phyloP scores from a whole-genome alignment of 2,329 filamentous ascomycete genomes.

The Coniochaeta pulveracea region DNA sequence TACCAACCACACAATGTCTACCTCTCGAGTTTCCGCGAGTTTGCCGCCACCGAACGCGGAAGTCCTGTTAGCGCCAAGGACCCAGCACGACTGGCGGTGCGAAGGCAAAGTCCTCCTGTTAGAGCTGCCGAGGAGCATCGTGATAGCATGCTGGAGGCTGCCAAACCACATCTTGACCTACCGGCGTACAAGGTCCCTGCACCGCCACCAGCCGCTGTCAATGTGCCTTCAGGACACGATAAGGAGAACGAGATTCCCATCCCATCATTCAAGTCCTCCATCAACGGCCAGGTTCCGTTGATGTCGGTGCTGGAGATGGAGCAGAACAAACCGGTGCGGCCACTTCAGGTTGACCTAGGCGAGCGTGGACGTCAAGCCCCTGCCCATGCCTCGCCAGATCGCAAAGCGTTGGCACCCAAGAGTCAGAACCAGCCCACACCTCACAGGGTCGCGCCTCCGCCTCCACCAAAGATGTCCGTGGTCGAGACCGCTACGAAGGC shows the following conservation, averaged over 20 bases:
- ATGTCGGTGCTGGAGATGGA: constrained; percentile 48
- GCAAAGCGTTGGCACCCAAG: constrained; percentile 41
- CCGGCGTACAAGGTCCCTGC: constrained; percentile 43
- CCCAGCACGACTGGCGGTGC: constrained; percentile 27
- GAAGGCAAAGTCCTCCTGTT: constrained; percentile 18
- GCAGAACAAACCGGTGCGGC: constrained; percentile 36
- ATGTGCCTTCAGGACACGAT: constrained; percentile 54
- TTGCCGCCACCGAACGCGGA: constrained; percentile 43
- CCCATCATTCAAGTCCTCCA: constrained; percentile 44
- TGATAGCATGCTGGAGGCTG: constrained; percentile 11
- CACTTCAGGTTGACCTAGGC: constrained; percentile 32
- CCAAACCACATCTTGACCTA: constrained; percentile 21
- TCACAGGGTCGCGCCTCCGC: constrained; percentile 60
- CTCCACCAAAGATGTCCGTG: constrained; percentile 91
- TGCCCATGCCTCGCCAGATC: constrained; percentile 36
- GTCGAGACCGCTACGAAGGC: constrained; percentile 82
- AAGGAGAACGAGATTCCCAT: constrained; percentile 69
- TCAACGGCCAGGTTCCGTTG: too few relatives aligned
- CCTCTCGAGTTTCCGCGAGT: constrained; percentile 30
- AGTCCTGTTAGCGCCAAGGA: constrained; percentile 43
- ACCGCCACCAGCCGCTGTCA: constrained; percentile 28
- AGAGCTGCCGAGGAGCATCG: constrained; percentile 9
- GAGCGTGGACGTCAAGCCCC: constrained; percentile 19
- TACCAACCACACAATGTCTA: constrained; percentile 30
- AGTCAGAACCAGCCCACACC: constrained; percentile 64